Base-by-base conservation (phyloP, 2,329 filamentous ascomycete species). In the Zalaria sp. region DNA sequence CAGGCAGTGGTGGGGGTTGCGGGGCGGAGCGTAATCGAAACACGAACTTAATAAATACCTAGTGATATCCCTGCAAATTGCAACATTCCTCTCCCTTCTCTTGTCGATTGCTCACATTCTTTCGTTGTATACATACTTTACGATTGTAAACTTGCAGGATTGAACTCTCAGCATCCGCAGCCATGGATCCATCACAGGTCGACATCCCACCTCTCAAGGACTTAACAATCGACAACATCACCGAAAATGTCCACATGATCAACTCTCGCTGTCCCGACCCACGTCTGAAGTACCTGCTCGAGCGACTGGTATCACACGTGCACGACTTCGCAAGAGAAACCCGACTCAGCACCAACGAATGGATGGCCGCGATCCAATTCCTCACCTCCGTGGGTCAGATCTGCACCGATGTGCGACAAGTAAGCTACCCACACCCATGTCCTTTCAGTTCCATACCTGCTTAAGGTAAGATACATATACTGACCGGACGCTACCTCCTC, bases 311-410 rank as follows among this genome's bases (percentile, higher is more conserved):
- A 38, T 74, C 75, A 8, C 83, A 91, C 60, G 65, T 89, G 2
- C 84, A 91, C 61, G 83, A 88, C 63, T 89, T 87, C 57, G 81
- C 82, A 4, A 72, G 83, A 42, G 84, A 89, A 60, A 88, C 82
- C 1, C 68, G 83, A 27, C 68, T 89, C 29, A 83, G 77, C 57
- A 82, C 79, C 3, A 68, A 76, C 3, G 84, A 91, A 66, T 89
- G 83, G 84, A 83, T 83, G 77, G 65, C 72, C 0, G 81, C 76
- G 1, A 68, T 89, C 42, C 63, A 73, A 35, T 89, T 88, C 63
- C 64, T 89, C 27, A 83, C 81, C 0, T 66, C 68, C 34, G 79
- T 81, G 5, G 84, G 83, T 4, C 72, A 89, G 59, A 88, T 79
- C 45, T 82, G 77, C 56, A 79, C 67, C 43, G 78, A 84, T 53